Percentiles rank a stretch among this genome's conserved stretches.
phyloP scores from a whole-genome alignment of 345 rosid genomes.

The Nephelium lappaceum region DNA sequence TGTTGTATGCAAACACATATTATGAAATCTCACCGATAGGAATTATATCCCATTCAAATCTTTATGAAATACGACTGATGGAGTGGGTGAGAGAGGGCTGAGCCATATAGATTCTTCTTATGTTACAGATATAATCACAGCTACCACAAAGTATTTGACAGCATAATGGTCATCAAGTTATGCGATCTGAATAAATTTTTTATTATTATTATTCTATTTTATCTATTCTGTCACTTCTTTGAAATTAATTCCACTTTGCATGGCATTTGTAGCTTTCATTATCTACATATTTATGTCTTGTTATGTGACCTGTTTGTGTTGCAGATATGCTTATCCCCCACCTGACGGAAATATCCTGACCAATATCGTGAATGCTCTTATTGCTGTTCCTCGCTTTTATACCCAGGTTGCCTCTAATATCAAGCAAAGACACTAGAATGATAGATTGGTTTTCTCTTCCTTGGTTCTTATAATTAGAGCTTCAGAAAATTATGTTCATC shows the following conservation, averaged over 20 bases:
- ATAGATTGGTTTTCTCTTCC: not conserved
- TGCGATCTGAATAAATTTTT: not conserved
- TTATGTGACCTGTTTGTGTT: slow-evolving; percentile 17
- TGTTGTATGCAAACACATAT: not conserved
- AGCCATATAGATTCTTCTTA: not conserved
- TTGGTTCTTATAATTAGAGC: not conserved
- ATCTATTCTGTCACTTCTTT: not conserved
- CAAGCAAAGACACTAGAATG: slow-evolving; percentile 13
- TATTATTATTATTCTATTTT: not conserved
- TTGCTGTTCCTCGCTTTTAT: slow-evolving; percentile 92
- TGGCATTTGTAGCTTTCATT: slow-evolving; percentile 1
- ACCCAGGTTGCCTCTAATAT: slow-evolving; percentile 66
- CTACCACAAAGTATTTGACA: not conserved
- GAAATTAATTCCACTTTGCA: not conserved
- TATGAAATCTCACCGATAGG: not conserved
- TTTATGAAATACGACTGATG: not conserved
- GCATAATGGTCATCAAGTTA: not conserved
- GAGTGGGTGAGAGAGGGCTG: not conserved
- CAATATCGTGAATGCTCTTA: slow-evolving; percentile 93
- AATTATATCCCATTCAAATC: not conserved
- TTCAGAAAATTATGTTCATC: not conserved
- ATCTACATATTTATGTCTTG: slow-evolving; percentile 5
- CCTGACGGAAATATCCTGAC: slow-evolving; percentile 96
- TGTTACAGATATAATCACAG: not conserved
- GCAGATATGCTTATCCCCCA: slow-evolving; percentile 96